Evolutionary conservation across 2,329 filamentous ascomycete genomes (phyloP), one percentile per base, ranked within the genome.

Genomic region (Sarocladium oryzae): DNA sequence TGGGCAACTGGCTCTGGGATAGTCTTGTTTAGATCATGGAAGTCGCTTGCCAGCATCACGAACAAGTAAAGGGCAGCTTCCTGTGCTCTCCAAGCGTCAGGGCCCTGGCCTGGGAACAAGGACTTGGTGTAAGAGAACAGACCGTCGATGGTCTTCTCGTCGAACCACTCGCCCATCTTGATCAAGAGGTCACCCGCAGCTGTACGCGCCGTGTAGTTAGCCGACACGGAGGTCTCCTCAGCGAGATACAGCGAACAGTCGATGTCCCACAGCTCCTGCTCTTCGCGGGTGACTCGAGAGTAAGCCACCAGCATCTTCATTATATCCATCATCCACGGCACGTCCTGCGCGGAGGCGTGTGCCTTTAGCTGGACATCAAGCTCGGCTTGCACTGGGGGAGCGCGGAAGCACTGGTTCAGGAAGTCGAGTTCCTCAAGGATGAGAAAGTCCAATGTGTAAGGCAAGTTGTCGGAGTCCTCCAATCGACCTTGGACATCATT

Each of bases 221-320:
- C 88, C 11, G 90, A 96, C 16, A 96, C 87, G 2, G 90, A 92
- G 2, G 89, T 92, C 70, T 97, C 92, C 68, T 99, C 93, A 1
- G 90, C 92, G 43, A 99, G 77, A 68, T 95, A 99, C 2, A 99
- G 79, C 53, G 95, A 97, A 58, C 95, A 87, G 66, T 99, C 93
- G 56, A 96, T 89, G 59, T 96, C 89, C 93, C 93, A 99, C 9
- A 99, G 71, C 7, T 88, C 89, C 69, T 96, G 89, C 63, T 97
- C 93, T 66, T 99, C 93, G 24, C 82, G 84, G 2, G 88, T 91
- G 59, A 99, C 95, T 57, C 92, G 89, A 11, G 90, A 86, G 68
- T 95, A 97, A 1, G 84, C 82, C 18, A 90, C 83, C 9, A 90
- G 81, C 57, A 96, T 78, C 64, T 86, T 88, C 81, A 96, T 87